Base-by-base conservation (phyloP, 345 rosid species). In the Gossypium raimondii region DNA sequence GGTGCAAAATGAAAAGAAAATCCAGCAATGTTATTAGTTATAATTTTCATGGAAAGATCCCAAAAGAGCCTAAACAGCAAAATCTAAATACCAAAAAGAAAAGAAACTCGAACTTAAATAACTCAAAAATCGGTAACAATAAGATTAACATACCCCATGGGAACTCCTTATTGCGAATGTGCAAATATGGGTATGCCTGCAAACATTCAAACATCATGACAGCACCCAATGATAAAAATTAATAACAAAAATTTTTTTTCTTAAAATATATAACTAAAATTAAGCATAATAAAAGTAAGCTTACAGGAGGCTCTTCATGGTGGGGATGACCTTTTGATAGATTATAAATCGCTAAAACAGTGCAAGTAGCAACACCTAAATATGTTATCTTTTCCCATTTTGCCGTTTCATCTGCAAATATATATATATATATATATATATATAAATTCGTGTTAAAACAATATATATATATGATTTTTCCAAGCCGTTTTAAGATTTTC, bases 91-190 rank as follows among this genome's bases (percentile, higher is more conserved):
- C 45, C 38, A 69, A 68, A 29, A 27, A 10, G 29, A 52, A 9
- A 70, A 2, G 11, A 17, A 70, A 52, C 27, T 27, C 2, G 45
- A 69, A 7, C 44, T 24, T 57, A 61, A 56, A 47, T 48, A 67
- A 12, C 44, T 9, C 0, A 6, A 44, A 44, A 52, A 65, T 2
- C 2, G 55, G 16, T 38, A n/a, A 71, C 3, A 41, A 56, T 0
- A 2, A 48, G 27, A 4, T 14, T 10, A 76, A 81, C 85, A 72
- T 93, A 95, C 99, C 99, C 99, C 97, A 95, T 55, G 99, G 99
- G 53, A 95, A 95, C 90, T 95, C 98, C 88, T 93, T 95, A 81
- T 90, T 93, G 81, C 97, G 98, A 81, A 95, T 86, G 86, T 91
- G 97, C 89, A 95, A n/a, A 83, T 90, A 91, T 0, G 92, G 85